Percentiles rank a stretch among this genome's conserved stretches.
Evolutionary conservation across 192 early-diverging fungal genomes (phyloP).

Genomic region (Fimicolochytrium jonesii): DNA sequence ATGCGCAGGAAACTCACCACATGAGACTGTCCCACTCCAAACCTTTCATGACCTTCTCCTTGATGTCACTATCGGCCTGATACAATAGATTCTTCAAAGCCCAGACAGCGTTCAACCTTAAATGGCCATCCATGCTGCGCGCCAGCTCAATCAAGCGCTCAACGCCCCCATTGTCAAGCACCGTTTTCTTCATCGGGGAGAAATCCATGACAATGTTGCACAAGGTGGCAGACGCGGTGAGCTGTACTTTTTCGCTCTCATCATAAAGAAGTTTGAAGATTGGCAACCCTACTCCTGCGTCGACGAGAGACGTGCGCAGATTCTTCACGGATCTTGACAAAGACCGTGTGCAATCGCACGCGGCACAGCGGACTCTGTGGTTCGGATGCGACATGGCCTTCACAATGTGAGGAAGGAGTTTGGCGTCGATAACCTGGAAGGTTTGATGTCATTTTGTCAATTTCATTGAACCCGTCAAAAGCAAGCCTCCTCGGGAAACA

Average conservation of each 20-base stretch:
- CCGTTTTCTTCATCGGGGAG: constrained; percentile 68
- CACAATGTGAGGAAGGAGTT: constrained; percentile 71
- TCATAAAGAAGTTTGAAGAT: constrained; percentile 67
- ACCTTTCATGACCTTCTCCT: constrained; percentile 61
- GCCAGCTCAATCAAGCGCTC: constrained; percentile 63
- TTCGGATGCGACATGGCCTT: constrained; percentile 54
- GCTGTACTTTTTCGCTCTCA: constrained; percentile 55
- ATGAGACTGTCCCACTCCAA: constrained; percentile 60
- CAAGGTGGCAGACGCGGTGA: constrained; percentile 67
- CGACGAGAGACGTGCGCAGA: constrained; percentile 73
- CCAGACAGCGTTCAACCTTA: constrained; percentile 75
- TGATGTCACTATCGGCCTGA: constrained; percentile 61
- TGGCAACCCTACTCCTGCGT: constrained; percentile 66
- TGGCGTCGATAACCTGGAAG: constrained; percentile 63
- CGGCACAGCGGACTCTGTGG: constrained; percentile 61
- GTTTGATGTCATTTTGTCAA: too few relatives aligned
- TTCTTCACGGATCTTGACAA: constrained; percentile 72
- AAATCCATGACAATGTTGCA: constrained; percentile 87
- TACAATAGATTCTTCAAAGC: constrained; percentile 76
- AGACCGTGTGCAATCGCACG: constrained; percentile 73
- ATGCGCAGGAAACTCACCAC: constrained; percentile 16
- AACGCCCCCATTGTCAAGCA: constrained; percentile 70
- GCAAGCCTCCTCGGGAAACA: too few relatives aligned
- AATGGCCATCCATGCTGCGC: constrained; percentile 29
- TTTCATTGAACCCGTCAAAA: too few relatives aligned